Conservation (phyloP, 768 basidiomycete genomes). For the Amanita exitialis region DNA sequence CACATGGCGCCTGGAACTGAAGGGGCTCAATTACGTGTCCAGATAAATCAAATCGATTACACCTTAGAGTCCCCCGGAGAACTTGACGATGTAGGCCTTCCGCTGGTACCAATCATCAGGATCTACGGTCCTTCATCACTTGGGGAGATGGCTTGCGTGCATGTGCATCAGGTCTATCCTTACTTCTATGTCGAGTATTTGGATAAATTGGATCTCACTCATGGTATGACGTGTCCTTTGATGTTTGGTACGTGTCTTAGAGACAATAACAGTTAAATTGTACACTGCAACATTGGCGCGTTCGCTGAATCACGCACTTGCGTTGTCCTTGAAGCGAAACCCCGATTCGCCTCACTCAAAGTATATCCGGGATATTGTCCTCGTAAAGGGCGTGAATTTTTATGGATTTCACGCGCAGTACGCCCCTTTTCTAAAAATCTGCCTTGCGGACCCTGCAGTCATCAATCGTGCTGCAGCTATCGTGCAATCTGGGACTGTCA, state of each 20-base stretch:
- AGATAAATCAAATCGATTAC: conserved; percentile 57
- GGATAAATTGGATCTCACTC: conserved; percentile 49
- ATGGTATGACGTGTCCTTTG: conserved; percentile 33
- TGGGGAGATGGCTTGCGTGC: conserved; percentile 74
- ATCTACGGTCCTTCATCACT: conserved; percentile 78
- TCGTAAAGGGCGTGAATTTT: conserved; percentile 93
- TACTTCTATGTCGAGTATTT: conserved; percentile 87
- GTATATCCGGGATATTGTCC: conserved; percentile 64
- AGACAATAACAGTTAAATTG: conserved; percentile 45
- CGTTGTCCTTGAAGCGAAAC: conserved; percentile 68
- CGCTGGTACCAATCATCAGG: conserved; percentile 68
- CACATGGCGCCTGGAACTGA: too few species aligned
- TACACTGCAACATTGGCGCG: conserved; percentile 61
- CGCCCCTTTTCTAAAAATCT: conserved; percentile 82
- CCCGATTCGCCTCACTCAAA: conserved; percentile 46
- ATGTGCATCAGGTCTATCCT: conserved; percentile 90
- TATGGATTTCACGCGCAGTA: conserved; percentile 89
- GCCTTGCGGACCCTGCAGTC: conserved; percentile 59
- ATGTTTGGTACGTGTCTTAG: conserved; percentile 1
- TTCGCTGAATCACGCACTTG: conserved; percentile 82
- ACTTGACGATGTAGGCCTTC: conserved; percentile 55
- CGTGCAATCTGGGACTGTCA: conserved; percentile 72
- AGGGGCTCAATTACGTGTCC: conserved; percentile 24
- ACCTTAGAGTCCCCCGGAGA: conserved; percentile 43
- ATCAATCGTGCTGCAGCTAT: conserved; percentile 66